Evolutionary conservation across 1,284 basidiomycete species (phyloP).

Genomic region (Fomitopsis schrenkii): DNA sequence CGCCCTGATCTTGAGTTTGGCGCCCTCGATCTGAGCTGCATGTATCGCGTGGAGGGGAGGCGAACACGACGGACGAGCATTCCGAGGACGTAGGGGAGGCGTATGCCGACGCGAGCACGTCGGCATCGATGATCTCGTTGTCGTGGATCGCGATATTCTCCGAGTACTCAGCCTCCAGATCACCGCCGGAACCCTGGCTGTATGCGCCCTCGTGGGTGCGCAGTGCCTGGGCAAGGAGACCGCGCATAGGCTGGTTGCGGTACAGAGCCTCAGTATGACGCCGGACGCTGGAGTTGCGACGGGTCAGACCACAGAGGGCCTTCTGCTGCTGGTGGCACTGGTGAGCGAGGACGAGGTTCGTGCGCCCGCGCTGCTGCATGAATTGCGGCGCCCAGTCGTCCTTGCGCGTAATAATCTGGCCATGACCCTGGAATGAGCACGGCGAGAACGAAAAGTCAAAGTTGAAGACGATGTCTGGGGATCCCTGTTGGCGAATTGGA

Average conservation of each 20-base stretch:
- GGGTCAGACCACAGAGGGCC: not conserved
- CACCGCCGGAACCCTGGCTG: not conserved
- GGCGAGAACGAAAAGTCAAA: conserved; percentile 20
- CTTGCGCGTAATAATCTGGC: conserved; percentile 3
- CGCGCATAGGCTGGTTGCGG: not conserved
- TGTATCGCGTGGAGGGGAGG: not conserved
- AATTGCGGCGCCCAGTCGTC: conserved; percentile 3
- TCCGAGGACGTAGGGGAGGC: not conserved
- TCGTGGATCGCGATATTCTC: not conserved
- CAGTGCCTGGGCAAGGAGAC: not conserved
- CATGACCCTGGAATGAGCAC: conserved; percentile 4
- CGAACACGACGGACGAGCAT: conserved; percentile 2
- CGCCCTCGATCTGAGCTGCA: not conserved
- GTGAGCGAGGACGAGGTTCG: conserved; percentile 9
- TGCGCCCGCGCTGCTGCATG: conserved; percentile 13
- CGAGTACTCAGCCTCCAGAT: not conserved
- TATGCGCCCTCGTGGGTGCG: not conserved
- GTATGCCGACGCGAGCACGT: not conserved
- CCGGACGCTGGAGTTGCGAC: not conserved
- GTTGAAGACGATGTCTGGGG: conserved; percentile 19
- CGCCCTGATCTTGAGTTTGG: not conserved
- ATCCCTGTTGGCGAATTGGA: conserved; percentile 8
- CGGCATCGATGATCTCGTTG: not conserved
- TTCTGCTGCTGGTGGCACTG: conserved; percentile 9
- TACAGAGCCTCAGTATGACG: not conserved